phyloP scores from a whole-genome alignment of 257 asterid genomes.

The Solanum pennellii region DNA sequence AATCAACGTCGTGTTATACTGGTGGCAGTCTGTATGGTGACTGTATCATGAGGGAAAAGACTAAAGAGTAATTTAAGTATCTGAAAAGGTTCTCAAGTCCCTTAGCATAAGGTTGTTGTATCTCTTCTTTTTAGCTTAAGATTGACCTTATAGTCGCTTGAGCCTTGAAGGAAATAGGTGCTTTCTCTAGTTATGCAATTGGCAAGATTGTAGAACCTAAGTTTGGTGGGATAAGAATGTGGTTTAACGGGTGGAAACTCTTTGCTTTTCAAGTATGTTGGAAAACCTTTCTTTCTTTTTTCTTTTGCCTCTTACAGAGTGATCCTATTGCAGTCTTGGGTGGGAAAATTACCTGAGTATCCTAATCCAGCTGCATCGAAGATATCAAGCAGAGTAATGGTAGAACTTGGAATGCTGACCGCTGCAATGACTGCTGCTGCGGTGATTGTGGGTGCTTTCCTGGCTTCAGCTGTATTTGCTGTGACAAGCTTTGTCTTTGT shows the following conservation, averaged over 20 bases:
- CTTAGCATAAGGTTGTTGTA: background rate
- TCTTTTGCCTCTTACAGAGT: constrained; percentile 8
- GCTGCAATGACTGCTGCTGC: constrained; percentile 83
- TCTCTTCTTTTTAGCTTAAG: background rate
- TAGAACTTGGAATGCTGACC: constrained; percentile 75
- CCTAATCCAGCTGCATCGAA: constrained; percentile 85
- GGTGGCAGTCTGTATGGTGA: background rate
- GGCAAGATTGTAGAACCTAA: background rate
- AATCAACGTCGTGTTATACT: background rate
- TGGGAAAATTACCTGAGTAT: constrained; percentile 72
- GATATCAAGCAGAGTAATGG: constrained; percentile 88
- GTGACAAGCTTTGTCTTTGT: constrained; percentile 57
- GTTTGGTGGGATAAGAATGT: background rate
- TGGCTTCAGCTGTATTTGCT: constrained; percentile 90
- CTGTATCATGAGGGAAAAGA: background rate
- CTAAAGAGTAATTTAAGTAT: background rate
- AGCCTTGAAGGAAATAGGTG: background rate
- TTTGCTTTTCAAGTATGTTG: background rate
- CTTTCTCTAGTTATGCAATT: background rate
- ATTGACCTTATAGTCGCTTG: background rate
- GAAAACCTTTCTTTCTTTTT: constrained; percentile 7
- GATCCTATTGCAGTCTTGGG: constrained; percentile 50
- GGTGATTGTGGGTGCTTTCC: constrained; percentile 64
- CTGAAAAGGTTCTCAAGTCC: background rate
- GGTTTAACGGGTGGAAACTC: background rate